Base-by-base conservation (phyloP, 331 rosid genomes). In the Arachis monticola region DNA sequence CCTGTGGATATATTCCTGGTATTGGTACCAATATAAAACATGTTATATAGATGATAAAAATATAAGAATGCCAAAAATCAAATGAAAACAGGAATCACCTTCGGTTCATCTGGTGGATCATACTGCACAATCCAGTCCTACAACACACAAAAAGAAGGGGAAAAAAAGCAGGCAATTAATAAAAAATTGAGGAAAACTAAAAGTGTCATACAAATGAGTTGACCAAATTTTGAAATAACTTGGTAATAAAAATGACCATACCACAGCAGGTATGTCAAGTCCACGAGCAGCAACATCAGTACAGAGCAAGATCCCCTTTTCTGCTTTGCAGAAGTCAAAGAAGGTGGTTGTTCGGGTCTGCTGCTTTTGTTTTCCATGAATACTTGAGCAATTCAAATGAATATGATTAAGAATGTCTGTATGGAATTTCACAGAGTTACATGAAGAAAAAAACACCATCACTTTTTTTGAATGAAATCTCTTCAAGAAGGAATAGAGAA, bases 201-300 rank as follows among this genome's bases (percentile, higher is more conserved):
- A 52, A 50, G 60, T 59, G 56, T n/a, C 14, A 50, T 7, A 64
- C 40, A 70, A 14, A 30, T 31, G 45, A 73, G 44, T 40, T 2
- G 57, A 52, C 59, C 55, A 72, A 60, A 60, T 46, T 17, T 27
- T 62, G 46, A 64, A 35, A 2, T 48, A 69, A 52, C 11, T 50
- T 30, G 50, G 60, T 35, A 70, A 77, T 65, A 14, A 68, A 58
- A 60, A 65, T 51, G 52, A 64, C 78, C 48, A 60, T 90, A 94
- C 99, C 86, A 94, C 99, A 6, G 86, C 83, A 31, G 97, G 99
- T 70, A 94, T 90, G 77, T 94, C 97, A 60, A 94, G 88, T n/a
- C 99, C 99, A 70, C 99, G 99, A 35, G 99, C 99, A 80, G 97
- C 97, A 82, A 94, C 99, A 80, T 94, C 97, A 52, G 99, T 92